Evolutionary conservation across 306 rosid genomes (phyloP).

Genomic region (Sicyos edulis): DNA sequence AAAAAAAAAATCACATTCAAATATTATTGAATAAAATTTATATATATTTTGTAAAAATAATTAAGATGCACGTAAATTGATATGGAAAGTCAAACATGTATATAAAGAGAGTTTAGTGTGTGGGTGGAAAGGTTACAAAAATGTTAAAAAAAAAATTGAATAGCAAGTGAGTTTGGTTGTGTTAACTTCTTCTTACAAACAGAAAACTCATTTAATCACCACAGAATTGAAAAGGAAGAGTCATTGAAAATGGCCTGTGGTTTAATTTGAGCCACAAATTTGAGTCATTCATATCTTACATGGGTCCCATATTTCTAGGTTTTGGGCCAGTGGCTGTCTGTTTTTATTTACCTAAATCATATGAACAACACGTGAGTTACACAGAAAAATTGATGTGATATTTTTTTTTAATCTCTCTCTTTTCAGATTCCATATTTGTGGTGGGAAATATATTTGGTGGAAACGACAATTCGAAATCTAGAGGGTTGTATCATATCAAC

Average conservation of each 20-base stretch:
- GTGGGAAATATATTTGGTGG: background rate
- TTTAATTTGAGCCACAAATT: conserved; percentile 7
- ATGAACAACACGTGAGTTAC: conserved; percentile 7
- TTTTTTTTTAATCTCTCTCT: background rate
- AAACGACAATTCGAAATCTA: background rate
- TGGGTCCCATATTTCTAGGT: background rate
- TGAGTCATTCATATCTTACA: background rate
- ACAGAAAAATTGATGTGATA: background rate
- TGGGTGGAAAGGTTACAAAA: no score
- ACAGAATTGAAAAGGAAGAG: background rate
- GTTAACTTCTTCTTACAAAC: background rate
- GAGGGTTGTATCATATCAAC: background rate
- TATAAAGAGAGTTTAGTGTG: no score
- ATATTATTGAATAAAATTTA: no score
- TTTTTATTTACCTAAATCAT: background rate
- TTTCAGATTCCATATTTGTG: conserved; percentile 11
- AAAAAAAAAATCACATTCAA: no score
- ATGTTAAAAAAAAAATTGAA: background rate
- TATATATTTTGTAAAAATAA: no score
- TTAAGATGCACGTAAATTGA: no score
- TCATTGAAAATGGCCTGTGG: background rate
- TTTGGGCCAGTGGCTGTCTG: background rate
- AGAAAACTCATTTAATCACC: background rate
- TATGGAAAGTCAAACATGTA: no score
- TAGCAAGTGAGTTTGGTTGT: background rate